These are phyloP conservation scores for Helianthus annuus DNA, from an alignment of 129 eudicot species.

Conservation along the genomic window DNA sequence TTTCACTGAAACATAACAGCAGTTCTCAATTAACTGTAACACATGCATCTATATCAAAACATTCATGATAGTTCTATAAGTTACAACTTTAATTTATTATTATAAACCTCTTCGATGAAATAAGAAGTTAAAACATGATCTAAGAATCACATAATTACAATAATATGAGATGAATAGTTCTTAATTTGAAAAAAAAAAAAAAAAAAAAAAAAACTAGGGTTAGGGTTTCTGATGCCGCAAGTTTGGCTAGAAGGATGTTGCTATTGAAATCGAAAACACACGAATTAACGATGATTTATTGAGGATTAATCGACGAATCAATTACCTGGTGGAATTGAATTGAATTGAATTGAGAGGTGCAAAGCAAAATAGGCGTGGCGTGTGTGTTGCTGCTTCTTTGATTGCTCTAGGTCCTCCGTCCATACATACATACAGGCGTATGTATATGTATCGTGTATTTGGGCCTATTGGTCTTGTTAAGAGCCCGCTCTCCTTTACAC, in stretches of 20 bases:
- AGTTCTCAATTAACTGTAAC: not conserved
- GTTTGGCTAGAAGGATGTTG: constrained; percentile 2
- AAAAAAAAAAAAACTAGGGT: not conserved
- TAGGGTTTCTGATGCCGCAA: constrained; percentile 24
- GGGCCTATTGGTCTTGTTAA: constrained; percentile 4
- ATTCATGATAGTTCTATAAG: not conserved
- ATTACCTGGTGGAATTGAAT: constrained; percentile 20
- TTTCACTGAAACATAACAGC: constrained; percentile 2
- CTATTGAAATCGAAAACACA: constrained; percentile 1
- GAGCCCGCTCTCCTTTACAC: not conserved
- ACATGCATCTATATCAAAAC: not conserved
- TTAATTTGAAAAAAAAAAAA: constrained; percentile 3
- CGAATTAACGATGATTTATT: not conserved
- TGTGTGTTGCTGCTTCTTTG: not conserved
- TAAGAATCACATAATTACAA: constrained; percentile 1
- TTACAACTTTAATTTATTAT: too few species aligned
- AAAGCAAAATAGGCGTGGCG: constrained; percentile 1
- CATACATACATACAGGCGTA: not conserved
- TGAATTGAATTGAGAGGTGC: not conserved
- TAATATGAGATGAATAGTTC: not conserved
- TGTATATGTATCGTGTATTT: not conserved
- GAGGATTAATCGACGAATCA: constrained; percentile 7
- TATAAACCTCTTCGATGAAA: not conserved
- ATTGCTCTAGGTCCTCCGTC: not conserved
- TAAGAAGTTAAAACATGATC: not conserved